Evolutionary conservation across 2,329 filamentous ascomycete genomes (phyloP).

Genomic region (Aspergillus ibericus): DNA sequence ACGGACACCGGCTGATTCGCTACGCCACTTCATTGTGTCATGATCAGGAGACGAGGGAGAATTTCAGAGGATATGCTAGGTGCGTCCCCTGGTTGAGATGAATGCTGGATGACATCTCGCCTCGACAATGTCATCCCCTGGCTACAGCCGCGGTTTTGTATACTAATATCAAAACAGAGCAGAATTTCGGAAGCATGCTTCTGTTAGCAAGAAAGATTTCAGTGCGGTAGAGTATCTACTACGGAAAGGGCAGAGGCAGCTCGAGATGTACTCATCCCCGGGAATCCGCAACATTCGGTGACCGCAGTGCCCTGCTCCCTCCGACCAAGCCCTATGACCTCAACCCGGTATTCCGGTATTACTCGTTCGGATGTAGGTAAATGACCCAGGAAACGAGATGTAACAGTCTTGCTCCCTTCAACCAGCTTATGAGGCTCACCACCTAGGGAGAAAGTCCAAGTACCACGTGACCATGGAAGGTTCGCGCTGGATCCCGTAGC

Average conservation of each 20-base stretch:
- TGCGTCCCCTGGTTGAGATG: slow-evolving; percentile 24
- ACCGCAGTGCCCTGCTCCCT: slow-evolving; percentile 9
- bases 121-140: neutral
- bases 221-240: slow-evolving; percentile 80
- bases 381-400: neutral
- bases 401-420: neutral
- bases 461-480: slow-evolving; percentile 3
- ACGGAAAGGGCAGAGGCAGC: slow-evolving; percentile 75
- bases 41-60: slow-evolving; percentile 40
- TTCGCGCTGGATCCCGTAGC: slow-evolving; percentile 15
- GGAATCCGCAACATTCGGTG: slow-evolving; percentile 72
- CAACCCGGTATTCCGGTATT: neutral
- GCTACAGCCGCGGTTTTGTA: neutral
- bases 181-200: slow-evolving; percentile 73
- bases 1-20: neutral
- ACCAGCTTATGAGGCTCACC: neutral
- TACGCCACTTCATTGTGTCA: neutral
- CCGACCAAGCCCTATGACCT: neutral
- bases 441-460: neutral
- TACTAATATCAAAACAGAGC: slow-evolving; percentile 46
- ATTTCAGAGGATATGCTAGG: slow-evolving; percentile 46
- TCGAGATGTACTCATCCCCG: slow-evolving; percentile 77
- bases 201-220: slow-evolving; percentile 80
- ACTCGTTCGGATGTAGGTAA: neutral
- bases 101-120: neutral